phyloP scores from a whole-genome alignment of 2,329 filamentous ascomycete species.

The Ophiostoma tasmaniense region DNA sequence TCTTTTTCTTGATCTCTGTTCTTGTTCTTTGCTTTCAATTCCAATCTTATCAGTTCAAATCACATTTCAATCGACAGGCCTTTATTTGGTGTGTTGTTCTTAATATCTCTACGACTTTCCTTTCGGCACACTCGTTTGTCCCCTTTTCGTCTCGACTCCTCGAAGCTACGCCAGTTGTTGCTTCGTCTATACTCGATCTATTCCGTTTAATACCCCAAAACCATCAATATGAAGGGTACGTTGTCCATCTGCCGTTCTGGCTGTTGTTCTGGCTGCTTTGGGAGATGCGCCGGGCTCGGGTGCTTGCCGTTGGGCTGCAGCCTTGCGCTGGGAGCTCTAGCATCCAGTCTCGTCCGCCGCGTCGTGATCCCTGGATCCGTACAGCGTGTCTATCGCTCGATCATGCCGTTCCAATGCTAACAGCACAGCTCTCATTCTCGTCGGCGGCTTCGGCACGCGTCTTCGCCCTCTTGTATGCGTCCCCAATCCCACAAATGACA shows the following conservation, averaged over 20 bases:
- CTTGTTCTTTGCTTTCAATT: constrained; percentile 7
- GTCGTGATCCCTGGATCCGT: not conserved
- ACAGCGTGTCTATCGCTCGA: not conserved
- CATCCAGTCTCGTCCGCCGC: not conserved
- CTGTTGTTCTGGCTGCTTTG: not conserved
- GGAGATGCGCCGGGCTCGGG: not conserved
- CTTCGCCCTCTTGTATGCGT: constrained; percentile 81
- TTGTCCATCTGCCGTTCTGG: not conserved
- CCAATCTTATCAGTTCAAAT: constrained; percentile 3
- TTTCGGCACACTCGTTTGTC: constrained; percentile 16
- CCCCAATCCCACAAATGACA: not conserved
- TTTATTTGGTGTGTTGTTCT: constrained; percentile 8
- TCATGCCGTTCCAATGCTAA: not conserved
- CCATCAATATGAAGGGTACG: constrained; percentile 35
- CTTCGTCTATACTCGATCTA: constrained; percentile 17
- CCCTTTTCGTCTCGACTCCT: constrained; percentile 7
- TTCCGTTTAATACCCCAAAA: constrained; percentile 13
- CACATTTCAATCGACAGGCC: constrained; percentile 2
- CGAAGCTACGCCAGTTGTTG: constrained; percentile 6
- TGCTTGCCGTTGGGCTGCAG: not conserved
- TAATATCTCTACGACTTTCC: constrained; percentile 15
- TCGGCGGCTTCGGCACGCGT: constrained; percentile 97
- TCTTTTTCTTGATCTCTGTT: constrained; percentile 5
- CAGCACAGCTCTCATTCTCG: constrained; percentile 81
- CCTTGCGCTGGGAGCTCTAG: not conserved